phyloP scores from a whole-genome alignment of 305 asterid genomes.

The Solanum hybrid region DNA sequence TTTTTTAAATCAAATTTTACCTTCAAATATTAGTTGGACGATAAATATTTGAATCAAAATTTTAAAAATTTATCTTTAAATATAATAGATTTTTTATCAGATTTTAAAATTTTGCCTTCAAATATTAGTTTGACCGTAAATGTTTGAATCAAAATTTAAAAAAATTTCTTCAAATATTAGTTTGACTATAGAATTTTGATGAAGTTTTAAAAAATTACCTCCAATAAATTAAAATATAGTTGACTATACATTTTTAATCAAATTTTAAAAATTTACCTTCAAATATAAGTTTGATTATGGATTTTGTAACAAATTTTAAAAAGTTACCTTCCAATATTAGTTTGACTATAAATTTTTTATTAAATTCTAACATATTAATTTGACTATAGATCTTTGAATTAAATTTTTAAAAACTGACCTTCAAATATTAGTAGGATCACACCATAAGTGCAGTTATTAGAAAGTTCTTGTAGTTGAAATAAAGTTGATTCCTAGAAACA shows the following conservation, averaged over 20 bases:
- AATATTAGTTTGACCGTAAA: not conserved
- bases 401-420: not conserved
- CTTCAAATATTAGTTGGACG: not conserved
- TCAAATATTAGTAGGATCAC: not conserved
- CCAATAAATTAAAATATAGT: not conserved
- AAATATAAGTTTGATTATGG: not conserved
- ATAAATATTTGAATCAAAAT: not conserved
- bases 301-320: too few species aligned
- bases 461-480: not conserved
- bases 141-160: not conserved
- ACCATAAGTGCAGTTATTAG: not conserved
- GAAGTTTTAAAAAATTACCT: not conserved
- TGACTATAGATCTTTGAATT: not conserved
- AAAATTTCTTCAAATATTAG: not conserved
- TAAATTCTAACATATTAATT: too few species aligned
- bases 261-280: not conserved
- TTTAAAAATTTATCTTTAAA: not conserved
- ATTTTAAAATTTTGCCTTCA: not conserved
- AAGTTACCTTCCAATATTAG: too few species aligned
- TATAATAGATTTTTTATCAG: not conserved
- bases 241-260: not conserved
- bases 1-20: not conserved
- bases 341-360: too few species aligned
- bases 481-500: not conserved
- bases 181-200: not conserved